A percentile compares a stretch with the other conserved stretches of the same genome.
Evolutionary conservation across 441 rosid species (phyloP).

Genomic region (Jatropha multifida): DNA sequence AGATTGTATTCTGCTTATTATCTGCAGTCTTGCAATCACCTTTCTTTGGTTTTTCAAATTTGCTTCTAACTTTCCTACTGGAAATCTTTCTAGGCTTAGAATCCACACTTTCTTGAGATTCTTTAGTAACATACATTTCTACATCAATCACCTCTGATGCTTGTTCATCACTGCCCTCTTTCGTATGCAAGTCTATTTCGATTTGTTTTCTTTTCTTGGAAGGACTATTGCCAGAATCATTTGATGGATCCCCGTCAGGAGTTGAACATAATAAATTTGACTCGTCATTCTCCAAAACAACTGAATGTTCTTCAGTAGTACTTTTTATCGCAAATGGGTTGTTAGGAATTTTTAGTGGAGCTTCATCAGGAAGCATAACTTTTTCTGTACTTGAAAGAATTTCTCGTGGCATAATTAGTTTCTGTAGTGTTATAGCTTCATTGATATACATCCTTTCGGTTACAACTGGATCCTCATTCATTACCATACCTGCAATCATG

Average conservation of each 20-base stretch:
- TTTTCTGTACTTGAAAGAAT: slow-evolving; percentile 14
- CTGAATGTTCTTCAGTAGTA: slow-evolving; percentile 31
- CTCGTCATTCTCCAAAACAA: slow-evolving; percentile 22
- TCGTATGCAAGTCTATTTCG: slow-evolving; percentile 19
- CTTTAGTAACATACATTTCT: slow-evolving; percentile 22
- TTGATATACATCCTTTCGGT: slow-evolving; percentile 35
- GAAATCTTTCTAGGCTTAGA: slow-evolving; percentile 37
- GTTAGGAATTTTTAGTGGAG: slow-evolving; percentile 39
- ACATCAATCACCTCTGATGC: slow-evolving; percentile 39
- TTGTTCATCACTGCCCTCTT: slow-evolving; percentile 27
- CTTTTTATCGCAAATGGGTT: slow-evolving; percentile 61
- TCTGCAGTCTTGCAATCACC: slow-evolving; percentile 29
- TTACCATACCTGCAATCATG: slow-evolving; percentile 27
- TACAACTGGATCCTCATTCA: slow-evolving; percentile 30
- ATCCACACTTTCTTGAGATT: slow-evolving; percentile 46
- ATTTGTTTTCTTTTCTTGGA: slow-evolving; percentile 27
- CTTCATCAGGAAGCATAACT: slow-evolving; percentile 13
- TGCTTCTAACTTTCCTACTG: slow-evolving; percentile 28
- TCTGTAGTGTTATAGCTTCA: slow-evolving; percentile 51
- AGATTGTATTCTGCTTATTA: slow-evolving; percentile 42
- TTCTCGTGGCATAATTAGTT: slow-evolving; percentile 38
- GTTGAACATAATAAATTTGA: slow-evolving; percentile 24
- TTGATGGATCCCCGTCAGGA: slow-evolving; percentile 19
- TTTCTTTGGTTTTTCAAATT: slow-evolving; percentile 35
- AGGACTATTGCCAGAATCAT: slow-evolving; percentile 13